phyloP scores from a whole-genome alignment of 495 filamentous ascomycete genomes.

The Xylaria curta region DNA sequence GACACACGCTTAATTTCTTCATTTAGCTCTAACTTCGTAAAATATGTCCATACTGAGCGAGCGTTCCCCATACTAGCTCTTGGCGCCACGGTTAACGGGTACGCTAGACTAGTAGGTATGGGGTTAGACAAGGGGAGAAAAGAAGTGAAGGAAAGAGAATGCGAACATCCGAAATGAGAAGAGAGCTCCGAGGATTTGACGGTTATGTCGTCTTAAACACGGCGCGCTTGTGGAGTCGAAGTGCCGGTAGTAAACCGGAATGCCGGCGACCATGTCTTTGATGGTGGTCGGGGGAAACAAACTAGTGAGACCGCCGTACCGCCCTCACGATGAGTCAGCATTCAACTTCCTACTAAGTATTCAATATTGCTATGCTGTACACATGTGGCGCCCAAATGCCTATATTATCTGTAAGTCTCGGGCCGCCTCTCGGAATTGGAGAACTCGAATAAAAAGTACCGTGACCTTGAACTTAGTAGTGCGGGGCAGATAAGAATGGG shows the following conservation, averaged over 20 bases:
- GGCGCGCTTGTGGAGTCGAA: not conserved
- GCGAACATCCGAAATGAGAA: not conserved
- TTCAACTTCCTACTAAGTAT: not conserved
- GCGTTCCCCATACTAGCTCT: not conserved
- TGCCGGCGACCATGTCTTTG: not conserved
- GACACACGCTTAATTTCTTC: not conserved
- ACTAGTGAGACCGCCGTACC: not conserved
- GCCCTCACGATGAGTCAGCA: not conserved
- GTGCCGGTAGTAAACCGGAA: not conserved
- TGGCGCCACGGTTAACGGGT: not conserved
- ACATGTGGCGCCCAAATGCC: not conserved
- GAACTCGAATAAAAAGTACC: not conserved
- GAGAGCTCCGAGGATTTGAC: not conserved
- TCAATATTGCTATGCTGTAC: not conserved
- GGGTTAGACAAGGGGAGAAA: not conserved
- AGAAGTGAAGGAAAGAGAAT: not conserved
- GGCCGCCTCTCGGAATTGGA: not conserved
- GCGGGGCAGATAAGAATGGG: not conserved
- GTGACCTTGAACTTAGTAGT: not conserved
- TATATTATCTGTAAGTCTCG: not conserved
- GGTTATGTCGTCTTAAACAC: not conserved
- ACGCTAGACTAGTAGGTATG: not conserved
- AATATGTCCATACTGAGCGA: not conserved
- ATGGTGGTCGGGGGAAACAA: not conserved
- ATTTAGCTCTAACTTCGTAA: not conserved